A percentile compares a stretch with the other conserved stretches of the same genome.
phyloP scores from a whole-genome alignment of 441 rosid species.

The Jatropha podagrica region DNA sequence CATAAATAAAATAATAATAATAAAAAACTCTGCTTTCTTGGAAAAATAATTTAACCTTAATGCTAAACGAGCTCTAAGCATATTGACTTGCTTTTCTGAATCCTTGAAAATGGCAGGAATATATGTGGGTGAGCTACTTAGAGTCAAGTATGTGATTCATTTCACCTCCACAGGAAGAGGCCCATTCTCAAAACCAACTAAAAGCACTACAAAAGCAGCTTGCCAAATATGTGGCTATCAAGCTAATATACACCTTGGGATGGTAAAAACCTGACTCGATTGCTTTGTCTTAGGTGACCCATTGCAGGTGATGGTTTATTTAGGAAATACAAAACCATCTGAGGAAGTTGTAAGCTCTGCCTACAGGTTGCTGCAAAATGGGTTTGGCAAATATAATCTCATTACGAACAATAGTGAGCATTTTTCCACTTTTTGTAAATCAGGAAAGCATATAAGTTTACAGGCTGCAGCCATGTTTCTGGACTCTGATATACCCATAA shows the following conservation, averaged over 20 bases:
- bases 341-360: not conserved
- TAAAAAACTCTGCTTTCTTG: too few relatives aligned
- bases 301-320: not conserved
- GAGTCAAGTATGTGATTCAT: not conserved
- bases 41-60: too few relatives aligned
- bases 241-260: not conserved
- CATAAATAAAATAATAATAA: too few relatives aligned
- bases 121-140: not conserved
- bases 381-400: not conserved
- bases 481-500: too few relatives aligned
- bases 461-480: too few relatives aligned
- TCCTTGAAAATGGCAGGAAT: conserved; percentile 1
- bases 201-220: not conserved
- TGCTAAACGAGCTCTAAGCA: too few relatives aligned
- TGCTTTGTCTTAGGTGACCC: not conserved
- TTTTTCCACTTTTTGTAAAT: too few relatives aligned
- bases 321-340: not conserved
- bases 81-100: too few relatives aligned
- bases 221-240: not conserved
- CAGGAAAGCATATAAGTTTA: too few relatives aligned
- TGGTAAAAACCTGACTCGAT: not conserved
- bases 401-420: too few relatives aligned
- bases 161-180: not conserved
- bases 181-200: too few relatives aligned
- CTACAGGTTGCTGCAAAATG: not conserved